Base-by-base conservation (phyloP, 192 early-diverging fungal genomes). In the Coemansia sp. region DNA sequence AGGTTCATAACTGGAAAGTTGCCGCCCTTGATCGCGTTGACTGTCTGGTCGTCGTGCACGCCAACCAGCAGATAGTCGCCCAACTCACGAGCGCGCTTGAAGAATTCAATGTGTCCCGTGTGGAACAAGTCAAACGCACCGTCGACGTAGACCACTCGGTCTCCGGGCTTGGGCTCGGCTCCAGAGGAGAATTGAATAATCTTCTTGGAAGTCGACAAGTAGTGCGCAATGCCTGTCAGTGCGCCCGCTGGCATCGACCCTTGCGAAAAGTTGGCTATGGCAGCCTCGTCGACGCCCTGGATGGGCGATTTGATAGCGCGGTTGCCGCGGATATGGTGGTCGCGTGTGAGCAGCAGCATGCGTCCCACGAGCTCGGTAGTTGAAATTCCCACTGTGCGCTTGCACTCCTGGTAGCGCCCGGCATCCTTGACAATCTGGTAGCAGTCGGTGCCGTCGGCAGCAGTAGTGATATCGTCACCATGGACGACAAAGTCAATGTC, bases 91-190 rank as follows among this genome's bases (percentile, higher is more conserved):
- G 94, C 95, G 68, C 91, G 88, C 73, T 90, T 90, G 75, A 98
- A 82, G 84, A 97, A 96, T 78, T 96, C 93, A 72, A 95, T 93
- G 76, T 98, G 97, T n/a, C 94, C 94, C 4, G 91, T 90, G 75
- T 97, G 97, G 89, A 98, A 98, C 68, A 98, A 78, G 71, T 98
- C 97, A 85, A 97, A 98, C 15, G 94, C 93, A 22, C 97, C 97
- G 72, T 98, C 95, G 12, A 98, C 95, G 78, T 98, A 98, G 29
- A 98, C 90, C 18, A 96, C 89, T 65, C 87, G 89, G 76, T 96
- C 95, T 24, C 84, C 87, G 0, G 89, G 73, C 72, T 87, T 84
- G 15, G 95, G 94, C 72, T 94, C 92, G 41, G 85, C 79, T 31
- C 90, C 91, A 63, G 93, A 90, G 27, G 94, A 94, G 73, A 98